Percentiles rank a stretch among this genome's conserved stretches.
These are phyloP conservation scores for Cyberlindnera petersonii DNA, from an alignment of 805 yeast genomes.

Conservation along the genomic window DNA sequence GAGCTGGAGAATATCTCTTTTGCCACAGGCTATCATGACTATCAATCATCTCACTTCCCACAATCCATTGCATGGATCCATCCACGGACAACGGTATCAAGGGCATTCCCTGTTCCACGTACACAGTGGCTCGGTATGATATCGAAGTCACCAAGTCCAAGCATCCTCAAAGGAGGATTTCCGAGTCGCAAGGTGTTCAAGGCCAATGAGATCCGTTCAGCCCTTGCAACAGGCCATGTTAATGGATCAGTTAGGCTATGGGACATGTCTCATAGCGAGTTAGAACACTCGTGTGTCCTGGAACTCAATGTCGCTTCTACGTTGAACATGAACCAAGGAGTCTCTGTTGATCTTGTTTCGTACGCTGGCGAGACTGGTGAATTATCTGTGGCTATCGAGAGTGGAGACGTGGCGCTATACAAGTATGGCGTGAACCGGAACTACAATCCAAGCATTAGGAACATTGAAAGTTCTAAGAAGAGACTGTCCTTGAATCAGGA, in stretches of 20 bases:
- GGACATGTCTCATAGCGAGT: constrained; percentile 78
- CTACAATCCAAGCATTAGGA: constrained; percentile 35
- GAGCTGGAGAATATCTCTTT: constrained; percentile 58
- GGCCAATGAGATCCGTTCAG: constrained; percentile 48
- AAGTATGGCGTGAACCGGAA: constrained; percentile 57
- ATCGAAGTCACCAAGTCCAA: constrained; percentile 41
- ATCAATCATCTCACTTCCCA: constrained; percentile 64
- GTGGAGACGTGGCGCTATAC: constrained; percentile 74
- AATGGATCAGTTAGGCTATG: constrained; percentile 80
- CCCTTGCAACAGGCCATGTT: constrained; percentile 79
- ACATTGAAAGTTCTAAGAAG: constrained; percentile 30
- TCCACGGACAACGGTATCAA: constrained; percentile 59
- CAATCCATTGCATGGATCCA: constrained; percentile 75
- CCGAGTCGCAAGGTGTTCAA: constrained; percentile 51
- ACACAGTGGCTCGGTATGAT: constrained; percentile 80
- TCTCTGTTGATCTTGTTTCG: constrained; percentile 55
- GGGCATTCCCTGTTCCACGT: constrained; percentile 54
- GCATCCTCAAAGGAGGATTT: constrained; percentile 75
- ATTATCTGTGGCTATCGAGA: constrained; percentile 59
- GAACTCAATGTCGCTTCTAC: constrained; percentile 54
- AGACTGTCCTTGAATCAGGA: constrained; percentile 28
- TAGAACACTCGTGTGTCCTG: constrained; percentile 53
- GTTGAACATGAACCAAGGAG: constrained; percentile 40
- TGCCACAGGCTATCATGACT: constrained; percentile 50
- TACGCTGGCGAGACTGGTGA: constrained; percentile 79